These are phyloP conservation scores for Neurospora sp. DNA, from an alignment of 495 filamentous ascomycete species.

Conservation along the genomic window DNA sequence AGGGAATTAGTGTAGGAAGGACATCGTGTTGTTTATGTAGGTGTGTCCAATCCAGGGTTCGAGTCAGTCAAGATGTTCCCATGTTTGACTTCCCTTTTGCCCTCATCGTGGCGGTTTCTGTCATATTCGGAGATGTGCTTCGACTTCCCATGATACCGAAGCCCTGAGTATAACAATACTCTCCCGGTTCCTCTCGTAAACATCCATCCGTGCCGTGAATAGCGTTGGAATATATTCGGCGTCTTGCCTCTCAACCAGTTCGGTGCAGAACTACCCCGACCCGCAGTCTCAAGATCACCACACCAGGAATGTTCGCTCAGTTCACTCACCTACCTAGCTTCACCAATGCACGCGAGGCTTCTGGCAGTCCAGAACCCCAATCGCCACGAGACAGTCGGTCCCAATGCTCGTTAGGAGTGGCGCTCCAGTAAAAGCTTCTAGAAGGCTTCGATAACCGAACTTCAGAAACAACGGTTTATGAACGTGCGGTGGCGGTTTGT, in stretches of 20 bases:
- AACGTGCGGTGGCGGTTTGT: neutral
- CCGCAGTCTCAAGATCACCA: neutral
- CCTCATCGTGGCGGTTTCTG: neutral
- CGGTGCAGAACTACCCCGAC: neutral
- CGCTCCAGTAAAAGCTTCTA: neutral
- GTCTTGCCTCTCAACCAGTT: neutral
- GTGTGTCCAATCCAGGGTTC: neutral
- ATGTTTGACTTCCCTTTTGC: neutral
- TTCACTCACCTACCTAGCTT: neutral
- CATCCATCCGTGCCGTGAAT: neutral
- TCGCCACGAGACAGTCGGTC: neutral
- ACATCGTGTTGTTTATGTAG: neutral
- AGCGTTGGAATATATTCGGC: neutral
- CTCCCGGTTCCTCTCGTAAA: neutral
- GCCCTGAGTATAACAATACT: neutral
- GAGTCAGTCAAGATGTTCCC: neutral
- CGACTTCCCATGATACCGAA: neutral
- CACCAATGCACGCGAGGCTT: neutral
- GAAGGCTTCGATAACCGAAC: neutral
- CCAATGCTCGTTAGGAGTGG: neutral
- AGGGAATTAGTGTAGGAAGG: neutral
- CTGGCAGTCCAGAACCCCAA: neutral
- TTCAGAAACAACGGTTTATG: neutral
- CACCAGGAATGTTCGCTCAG: neutral
- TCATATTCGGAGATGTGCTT: neutral